Base-by-base conservation (phyloP, 495 filamentous ascomycete genomes). In the Lentithecium fluviatile region DNA sequence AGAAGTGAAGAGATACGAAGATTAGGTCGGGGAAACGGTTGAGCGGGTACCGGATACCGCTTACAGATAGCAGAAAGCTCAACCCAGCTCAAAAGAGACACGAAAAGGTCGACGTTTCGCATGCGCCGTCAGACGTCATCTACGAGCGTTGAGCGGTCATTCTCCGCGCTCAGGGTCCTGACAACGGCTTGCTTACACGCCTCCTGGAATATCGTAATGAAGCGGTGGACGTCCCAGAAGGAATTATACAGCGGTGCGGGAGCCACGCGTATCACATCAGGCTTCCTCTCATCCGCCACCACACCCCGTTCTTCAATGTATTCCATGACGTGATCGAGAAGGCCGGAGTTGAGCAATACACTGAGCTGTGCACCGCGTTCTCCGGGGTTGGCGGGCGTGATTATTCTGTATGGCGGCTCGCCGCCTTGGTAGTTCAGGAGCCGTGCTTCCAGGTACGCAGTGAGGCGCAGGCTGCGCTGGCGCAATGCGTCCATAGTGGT, bases 161-260 rank as follows among this genome's bases (percentile, higher is more conserved):
- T 32, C 10, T 32, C 29, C 29, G 3, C 10, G 29, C 29, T 45
- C 23, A 19, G 20, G 8, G 17, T 21, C 2, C 1, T 12, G 15
- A 17, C 51, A 15, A 55, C 4, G 11, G 58, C 40, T 13, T 36
- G 40, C 53, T 38, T 45, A 46, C 60, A 63, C 11, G 60, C 60
- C 24, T 56, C 53, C 1, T 50, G 42, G 40, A 64, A 69, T 10
- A 69, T 45, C 55, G 81, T 73, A 19, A 85, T 84, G 72, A 97
- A 97, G 10, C 78, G 69, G 75, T 85, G 89, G 17, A 90, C 88
- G 66, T 98, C 94, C 50, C 70, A 70, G 71, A 87, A 97, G 0
- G 79, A 84, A 73, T 96, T 97, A 73, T 96, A 98, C 52, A 97
- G 69, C 34, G 94, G 92, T 29, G 89, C 86, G 1, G 94, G 95